These are phyloP conservation scores for Sporothrix schenckii DNA, from an alignment of 2,329 filamentous ascomycete species.

Conservation along the genomic window DNA sequence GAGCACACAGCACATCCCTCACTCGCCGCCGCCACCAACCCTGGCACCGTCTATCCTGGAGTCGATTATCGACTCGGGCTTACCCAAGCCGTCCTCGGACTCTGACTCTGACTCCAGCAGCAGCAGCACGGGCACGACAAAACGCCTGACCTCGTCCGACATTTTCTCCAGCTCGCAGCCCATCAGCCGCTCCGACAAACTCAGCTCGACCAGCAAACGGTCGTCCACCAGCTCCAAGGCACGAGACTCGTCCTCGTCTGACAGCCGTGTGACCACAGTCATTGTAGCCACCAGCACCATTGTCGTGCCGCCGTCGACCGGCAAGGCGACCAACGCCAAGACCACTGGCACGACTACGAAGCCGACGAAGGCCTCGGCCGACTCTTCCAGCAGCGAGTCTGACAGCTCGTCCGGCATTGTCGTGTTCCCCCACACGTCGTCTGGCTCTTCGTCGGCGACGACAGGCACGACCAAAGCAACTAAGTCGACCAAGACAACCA, in stretches of 20 bases:
- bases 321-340: not conserved
- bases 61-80: conserved; percentile 20
- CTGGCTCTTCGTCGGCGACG: not conserved
- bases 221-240: conserved; percentile 24
- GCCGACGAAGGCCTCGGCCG: conserved; percentile 25
- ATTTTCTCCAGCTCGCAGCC: conserved; percentile 26
- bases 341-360: conserved; percentile 26
- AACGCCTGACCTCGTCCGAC: conserved; percentile 34
- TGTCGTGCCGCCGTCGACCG: conserved; percentile 35
- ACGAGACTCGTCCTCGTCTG: conserved; percentile 2
- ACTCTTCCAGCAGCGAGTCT: conserved; percentile 33
- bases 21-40: conserved; percentile 38
- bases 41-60: conserved; percentile 29
- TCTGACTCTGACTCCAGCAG: not conserved
- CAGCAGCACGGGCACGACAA: conserved; percentile 34
- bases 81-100: conserved; percentile 1
- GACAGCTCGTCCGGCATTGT: conserved; percentile 32
- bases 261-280: conserved; percentile 39
- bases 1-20: conserved; percentile 42
- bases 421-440: conserved; percentile 25
- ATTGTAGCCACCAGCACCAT: conserved; percentile 39
- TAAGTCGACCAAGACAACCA: conserved; percentile 14
- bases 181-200: conserved; percentile 10
- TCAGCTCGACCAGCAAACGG: conserved; percentile 18
- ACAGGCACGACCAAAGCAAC: not conserved